phyloP scores from a whole-genome alignment of 495 filamentous ascomycete genomes.

The Trichoderma parareesei region DNA sequence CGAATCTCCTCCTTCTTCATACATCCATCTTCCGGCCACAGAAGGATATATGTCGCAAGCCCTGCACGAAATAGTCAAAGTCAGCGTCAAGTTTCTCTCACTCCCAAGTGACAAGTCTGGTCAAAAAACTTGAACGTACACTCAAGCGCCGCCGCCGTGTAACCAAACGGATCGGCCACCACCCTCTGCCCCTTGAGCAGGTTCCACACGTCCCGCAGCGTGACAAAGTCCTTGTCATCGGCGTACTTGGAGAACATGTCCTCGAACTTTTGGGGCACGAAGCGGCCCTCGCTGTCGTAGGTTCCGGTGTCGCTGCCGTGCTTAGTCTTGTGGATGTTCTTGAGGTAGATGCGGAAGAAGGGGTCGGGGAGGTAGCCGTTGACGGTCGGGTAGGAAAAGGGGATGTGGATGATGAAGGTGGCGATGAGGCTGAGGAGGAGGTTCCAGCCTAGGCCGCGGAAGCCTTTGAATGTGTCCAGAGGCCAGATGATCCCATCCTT shows the following conservation, averaged over 20 bases:
- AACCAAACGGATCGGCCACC: constrained; percentile 39
- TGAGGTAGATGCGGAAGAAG: constrained; percentile 44
- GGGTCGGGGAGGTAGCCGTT: constrained; percentile 35
- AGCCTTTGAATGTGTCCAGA: constrained; percentile 44
- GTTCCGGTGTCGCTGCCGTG: constrained; percentile 47
- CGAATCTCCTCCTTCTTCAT: constrained; percentile 27
- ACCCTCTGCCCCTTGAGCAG: constrained; percentile 34
- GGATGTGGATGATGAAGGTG: constrained; percentile 38
- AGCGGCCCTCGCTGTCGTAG: constrained; percentile 48
- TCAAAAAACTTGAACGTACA: constrained; percentile 22
- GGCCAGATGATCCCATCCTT: constrained; percentile 46
- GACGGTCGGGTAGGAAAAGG: constrained; percentile 45
- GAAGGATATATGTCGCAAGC: constrained; percentile 40
- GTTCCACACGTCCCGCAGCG: constrained; percentile 24
- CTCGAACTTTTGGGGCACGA: constrained; percentile 48
- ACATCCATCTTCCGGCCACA: constrained; percentile 26
- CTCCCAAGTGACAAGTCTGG: background rate
- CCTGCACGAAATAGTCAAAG: constrained; percentile 21
- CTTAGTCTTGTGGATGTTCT: constrained; percentile 47
- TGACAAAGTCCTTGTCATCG: constrained; percentile 21
- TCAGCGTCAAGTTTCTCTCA: constrained; percentile 8
- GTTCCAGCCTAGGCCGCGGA: constrained; percentile 44
- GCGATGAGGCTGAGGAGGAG: constrained; percentile 36
- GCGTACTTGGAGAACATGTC: constrained; percentile 50
- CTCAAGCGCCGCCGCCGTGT: constrained; percentile 30